Evolutionary conservation across 805 yeast species (phyloP).

Genomic region (Metschnikowia shivogae): DNA sequence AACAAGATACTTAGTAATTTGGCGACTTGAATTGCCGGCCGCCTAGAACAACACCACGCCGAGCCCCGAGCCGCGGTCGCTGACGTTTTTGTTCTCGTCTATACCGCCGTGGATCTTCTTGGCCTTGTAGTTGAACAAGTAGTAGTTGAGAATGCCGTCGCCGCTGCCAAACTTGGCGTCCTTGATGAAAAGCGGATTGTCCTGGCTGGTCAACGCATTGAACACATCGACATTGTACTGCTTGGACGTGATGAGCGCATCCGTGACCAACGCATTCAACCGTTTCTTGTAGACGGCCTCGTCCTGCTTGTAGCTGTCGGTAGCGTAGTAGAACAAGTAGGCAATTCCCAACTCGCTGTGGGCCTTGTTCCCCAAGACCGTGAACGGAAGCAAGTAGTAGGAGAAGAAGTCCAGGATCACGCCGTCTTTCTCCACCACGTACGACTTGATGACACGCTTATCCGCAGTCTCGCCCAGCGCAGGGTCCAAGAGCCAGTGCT

Average conservation of each 20-base stretch:
- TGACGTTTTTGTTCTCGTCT: slow-evolving; percentile 50
- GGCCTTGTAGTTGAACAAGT: slow-evolving; percentile 85
- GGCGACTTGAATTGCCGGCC: too few species aligned
- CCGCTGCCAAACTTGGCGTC: slow-evolving; percentile 88
- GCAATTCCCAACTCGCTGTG: slow-evolving; percentile 78
- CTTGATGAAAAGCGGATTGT: slow-evolving; percentile 77
- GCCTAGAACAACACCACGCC: slow-evolving; percentile 80
- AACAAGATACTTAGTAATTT: too few species aligned
- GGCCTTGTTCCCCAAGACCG: slow-evolving; percentile 62
- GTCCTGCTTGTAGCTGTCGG: slow-evolving; percentile 41
- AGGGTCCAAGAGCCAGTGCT: slow-evolving; percentile 76
- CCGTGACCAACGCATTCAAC: slow-evolving; percentile 57
- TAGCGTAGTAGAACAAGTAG: slow-evolving; percentile 84
- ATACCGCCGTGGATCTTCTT: slow-evolving; percentile 81
- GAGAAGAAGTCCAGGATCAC: slow-evolving; percentile 84
- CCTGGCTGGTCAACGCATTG: slow-evolving; percentile 89
- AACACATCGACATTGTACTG: slow-evolving; percentile 75
- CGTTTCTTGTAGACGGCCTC: slow-evolving; percentile 51
- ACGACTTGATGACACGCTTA: slow-evolving; percentile 58
- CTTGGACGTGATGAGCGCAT: slow-evolving; percentile 75
- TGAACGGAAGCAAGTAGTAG: slow-evolving; percentile 83
- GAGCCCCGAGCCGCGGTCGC: slow-evolving; percentile 65
- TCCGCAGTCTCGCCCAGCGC: slow-evolving; percentile 26
- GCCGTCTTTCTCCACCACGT: slow-evolving; percentile 67
- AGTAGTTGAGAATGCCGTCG: slow-evolving; percentile 87